Evolutionary conservation across 2,329 filamentous ascomycete species (phyloP).

Genomic region (Samsoniella hepiali): DNA sequence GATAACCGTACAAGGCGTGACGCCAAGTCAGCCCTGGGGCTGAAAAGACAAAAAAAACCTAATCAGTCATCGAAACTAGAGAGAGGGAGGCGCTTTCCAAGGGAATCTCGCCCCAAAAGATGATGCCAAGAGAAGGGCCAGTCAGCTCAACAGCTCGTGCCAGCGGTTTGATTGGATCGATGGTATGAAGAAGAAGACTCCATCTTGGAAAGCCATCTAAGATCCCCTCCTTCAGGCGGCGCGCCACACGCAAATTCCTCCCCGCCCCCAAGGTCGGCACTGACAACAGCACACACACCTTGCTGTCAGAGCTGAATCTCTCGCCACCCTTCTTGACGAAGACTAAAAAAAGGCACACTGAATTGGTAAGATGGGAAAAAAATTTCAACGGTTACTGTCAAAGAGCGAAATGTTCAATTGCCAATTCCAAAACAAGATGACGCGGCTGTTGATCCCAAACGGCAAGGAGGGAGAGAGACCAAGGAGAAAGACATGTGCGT

Average conservation of each 20-base stretch:
- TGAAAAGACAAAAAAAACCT: constrained; percentile 1
- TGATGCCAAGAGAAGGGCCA: not conserved
- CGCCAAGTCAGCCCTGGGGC: constrained; percentile 2
- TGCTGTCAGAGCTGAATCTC: constrained; percentile 1
- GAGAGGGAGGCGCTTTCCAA: too few species aligned
- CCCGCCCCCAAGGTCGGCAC: too few species aligned
- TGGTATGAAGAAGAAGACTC: not conserved
- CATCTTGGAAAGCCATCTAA: constrained; percentile 5
- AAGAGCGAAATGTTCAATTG: not conserved
- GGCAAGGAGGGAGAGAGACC: not conserved
- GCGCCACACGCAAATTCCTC: not conserved
- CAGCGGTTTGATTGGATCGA: not conserved
- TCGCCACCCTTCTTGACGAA: too few species aligned
- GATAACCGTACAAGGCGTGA: not conserved
- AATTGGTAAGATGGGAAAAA: too few species aligned
- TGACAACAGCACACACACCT: too few species aligned
- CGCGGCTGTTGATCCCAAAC: not conserved
- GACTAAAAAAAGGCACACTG: too few species aligned
- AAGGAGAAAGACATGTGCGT: not conserved
- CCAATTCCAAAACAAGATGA: not conserved
- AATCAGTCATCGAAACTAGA: not conserved
- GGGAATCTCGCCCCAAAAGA: not conserved
- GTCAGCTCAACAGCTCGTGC: not conserved
- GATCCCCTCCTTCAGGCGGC: constrained; percentile 1
- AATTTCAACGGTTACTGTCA: too few species aligned